Base-by-base conservation (phyloP, 2,329 filamentous ascomycete genomes). In the Colletotrichum gloeosporioides region DNA sequence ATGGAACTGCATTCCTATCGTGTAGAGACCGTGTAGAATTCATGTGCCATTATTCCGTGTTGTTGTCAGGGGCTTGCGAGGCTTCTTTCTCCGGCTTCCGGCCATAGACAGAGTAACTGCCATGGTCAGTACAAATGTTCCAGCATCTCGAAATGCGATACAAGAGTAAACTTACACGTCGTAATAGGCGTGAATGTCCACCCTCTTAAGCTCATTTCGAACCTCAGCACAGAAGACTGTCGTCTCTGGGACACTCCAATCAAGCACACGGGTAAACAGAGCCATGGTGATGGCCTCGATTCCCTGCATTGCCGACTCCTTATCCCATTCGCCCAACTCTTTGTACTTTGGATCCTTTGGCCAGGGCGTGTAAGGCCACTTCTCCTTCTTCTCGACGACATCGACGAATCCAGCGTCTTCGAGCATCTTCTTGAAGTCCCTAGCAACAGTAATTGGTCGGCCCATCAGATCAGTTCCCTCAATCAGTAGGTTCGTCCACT, bases 401-500 rank as follows among this genome's bases (percentile, higher is more conserved):
- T 84, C 83, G 4, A 80, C 78, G 49, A 81, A 86, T 1, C 82
- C 84, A 8, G 65, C 69, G 2, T 69, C 64, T 9, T 69, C 18
- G 5, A 75, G 31, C 62, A 68, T 27, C 7, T 8, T 77, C 75
- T 73, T 64, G 87, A 73, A 73, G 10, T 85, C 73, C 0, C 84
- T 85, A 15, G 79, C 83, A 62, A 89, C 87, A 55, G 88, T 86
- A 61, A 84, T 86, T 18, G 79, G 80, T 0, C 84, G 79, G 2
- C 82, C 81, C 8, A 86, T 83, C 27, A 62, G 84, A 79, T 62
- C 80, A 84, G 53, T 34, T 78, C 59, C 80, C 66, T 87, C 84
- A 2, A 79, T 31, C 22, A 87, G 80, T 55, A 86, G 83, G 9
- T 80, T 82, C 2, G 82, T 81, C 80, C 82, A 84, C 22, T 63